Percentiles rank a stretch among this genome's conserved stretches.
Evolutionary conservation across 2,329 filamentous ascomycete species (phyloP).

Genomic region (Elsinoe fawcettii): DNA sequence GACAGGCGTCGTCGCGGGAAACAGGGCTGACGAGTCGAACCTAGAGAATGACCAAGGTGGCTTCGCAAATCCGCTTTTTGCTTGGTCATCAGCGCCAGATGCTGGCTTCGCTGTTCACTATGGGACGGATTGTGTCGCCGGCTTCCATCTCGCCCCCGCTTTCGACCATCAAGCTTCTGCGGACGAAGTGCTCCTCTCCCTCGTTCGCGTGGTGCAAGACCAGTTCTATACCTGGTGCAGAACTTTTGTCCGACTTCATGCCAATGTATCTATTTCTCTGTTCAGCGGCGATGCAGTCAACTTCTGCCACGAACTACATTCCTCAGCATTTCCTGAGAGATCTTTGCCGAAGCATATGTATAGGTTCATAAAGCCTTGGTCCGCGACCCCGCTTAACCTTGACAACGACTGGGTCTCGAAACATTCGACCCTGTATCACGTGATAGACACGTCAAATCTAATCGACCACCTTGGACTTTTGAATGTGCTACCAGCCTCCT

Average conservation of each 20-base stretch:
- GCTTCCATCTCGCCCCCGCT: constrained; percentile 48
- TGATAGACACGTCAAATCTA: constrained; percentile 49
- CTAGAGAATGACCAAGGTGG: constrained; percentile 17
- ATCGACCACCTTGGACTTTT: constrained; percentile 38
- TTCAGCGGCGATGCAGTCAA: constrained; percentile 16
- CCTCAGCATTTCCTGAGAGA: not conserved
- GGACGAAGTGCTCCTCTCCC: not conserved
- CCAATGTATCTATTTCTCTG: constrained; percentile 7
- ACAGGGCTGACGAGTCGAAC: constrained; percentile 5
- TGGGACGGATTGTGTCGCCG: constrained; percentile 44
- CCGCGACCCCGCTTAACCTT: not conserved
- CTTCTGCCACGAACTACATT: constrained; percentile 14
- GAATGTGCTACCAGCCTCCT: constrained; percentile 40
- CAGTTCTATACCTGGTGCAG: constrained; percentile 14
- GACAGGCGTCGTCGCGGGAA: constrained; percentile 22
- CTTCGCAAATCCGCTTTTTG: constrained; percentile 29
- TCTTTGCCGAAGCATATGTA: constrained; percentile 1
- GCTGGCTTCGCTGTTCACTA: constrained; percentile 37
- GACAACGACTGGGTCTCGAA: not conserved
- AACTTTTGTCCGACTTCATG: not conserved
- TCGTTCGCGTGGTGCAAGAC: constrained; percentile 10
- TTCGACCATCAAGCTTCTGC: constrained; percentile 9
- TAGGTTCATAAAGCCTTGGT: constrained; percentile 12
- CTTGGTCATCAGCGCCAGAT: constrained; percentile 32
- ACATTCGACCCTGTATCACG: constrained; percentile 37